phyloP scores from a whole-genome alignment of 2,329 filamentous ascomycete genomes.

The Fragosphaeria purpurea region DNA sequence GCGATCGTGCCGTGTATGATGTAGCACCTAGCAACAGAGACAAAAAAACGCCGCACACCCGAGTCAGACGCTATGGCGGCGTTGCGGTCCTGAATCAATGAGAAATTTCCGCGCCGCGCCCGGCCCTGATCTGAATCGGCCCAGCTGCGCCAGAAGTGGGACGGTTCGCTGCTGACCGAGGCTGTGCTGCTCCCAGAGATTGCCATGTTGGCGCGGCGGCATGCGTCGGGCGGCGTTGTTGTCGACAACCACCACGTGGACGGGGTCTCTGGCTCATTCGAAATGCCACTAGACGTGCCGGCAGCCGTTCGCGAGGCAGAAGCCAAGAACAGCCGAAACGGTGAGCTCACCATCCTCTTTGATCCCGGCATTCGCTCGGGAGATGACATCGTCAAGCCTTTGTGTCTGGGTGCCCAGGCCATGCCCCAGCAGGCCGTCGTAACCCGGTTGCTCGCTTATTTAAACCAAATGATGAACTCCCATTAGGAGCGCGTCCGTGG shows the following conservation, averaged over 20 bases:
- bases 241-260: slow-evolving; percentile 53
- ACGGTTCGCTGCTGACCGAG: slow-evolving; percentile 54
- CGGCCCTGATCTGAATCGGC: slow-evolving; percentile 53
- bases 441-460: slow-evolving; percentile 39
- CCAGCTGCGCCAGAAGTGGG: slow-evolving; percentile 47
- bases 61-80: slow-evolving; percentile 41
- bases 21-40: slow-evolving; percentile 2
- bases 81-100: slow-evolving; percentile 39
- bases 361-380: slow-evolving; percentile 49
- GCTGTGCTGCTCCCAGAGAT: slow-evolving; percentile 44
- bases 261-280: slow-evolving; percentile 42
- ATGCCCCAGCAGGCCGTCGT: slow-evolving; percentile 39
- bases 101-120: slow-evolving; percentile 40
- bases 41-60: slow-evolving; percentile 15
- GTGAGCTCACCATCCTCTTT: slow-evolving; percentile 39
- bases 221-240: slow-evolving; percentile 40
- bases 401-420: slow-evolving; percentile 44
- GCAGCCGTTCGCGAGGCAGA: slow-evolving; percentile 50
- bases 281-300: slow-evolving; percentile 49
- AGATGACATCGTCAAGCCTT: slow-evolving; percentile 47
- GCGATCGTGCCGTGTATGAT: slow-evolving; percentile 44
- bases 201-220: slow-evolving; percentile 31
- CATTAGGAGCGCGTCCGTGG: slow-evolving; percentile 35
- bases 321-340: neutral
- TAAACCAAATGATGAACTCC: slow-evolving; percentile 46